Conservation (phyloP, 2,329 filamentous ascomycete species). For the Aureobasidium sp. region DNA sequence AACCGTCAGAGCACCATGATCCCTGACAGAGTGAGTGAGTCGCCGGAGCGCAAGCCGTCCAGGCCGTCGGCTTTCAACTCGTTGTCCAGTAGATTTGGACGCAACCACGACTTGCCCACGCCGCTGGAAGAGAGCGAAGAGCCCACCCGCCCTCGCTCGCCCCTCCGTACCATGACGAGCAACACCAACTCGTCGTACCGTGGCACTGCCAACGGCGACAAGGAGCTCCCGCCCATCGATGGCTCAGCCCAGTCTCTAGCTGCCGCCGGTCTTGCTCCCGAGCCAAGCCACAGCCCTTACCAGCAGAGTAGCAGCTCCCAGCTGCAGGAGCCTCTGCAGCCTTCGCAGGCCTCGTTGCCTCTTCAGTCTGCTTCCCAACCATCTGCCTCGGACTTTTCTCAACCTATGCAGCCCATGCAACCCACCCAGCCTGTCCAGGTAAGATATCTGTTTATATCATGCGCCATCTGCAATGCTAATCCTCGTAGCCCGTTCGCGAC, state of each 20-base stretch:
- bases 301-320: slow-evolving; percentile 30
- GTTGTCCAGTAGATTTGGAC: slow-evolving; percentile 53
- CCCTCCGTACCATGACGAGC: slow-evolving; percentile 21
- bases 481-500: slow-evolving; percentile 47
- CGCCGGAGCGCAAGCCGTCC: slow-evolving; percentile 50
- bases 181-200: slow-evolving; percentile 1
- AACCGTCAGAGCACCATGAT: slow-evolving; percentile 52
- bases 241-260: slow-evolving; percentile 12
- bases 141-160: slow-evolving; percentile 25
- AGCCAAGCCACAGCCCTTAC: slow-evolving; percentile 18
- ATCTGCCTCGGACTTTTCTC: slow-evolving; percentile 17
- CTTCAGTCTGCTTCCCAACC: slow-evolving; percentile 1
- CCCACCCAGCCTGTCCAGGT: neutral
- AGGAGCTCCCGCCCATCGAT: slow-evolving; percentile 4
- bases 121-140: slow-evolving; percentile 32
- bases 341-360: slow-evolving; percentile 7
- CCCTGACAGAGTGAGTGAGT: slow-evolving; percentile 28
- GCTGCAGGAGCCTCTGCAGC: slow-evolving; percentile 26
- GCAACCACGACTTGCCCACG: slow-evolving; percentile 55
- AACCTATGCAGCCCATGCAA: neutral
- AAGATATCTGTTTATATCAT: neutral
- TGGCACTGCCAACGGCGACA: slow-evolving; percentile 5
- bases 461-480: slow-evolving; percentile 7
- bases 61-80: slow-evolving; percentile 45
- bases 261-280: slow-evolving; percentile 10